Evolutionary conservation across 257 asterid species (phyloP).

Genomic region (Penstemon newberryi): DNA sequence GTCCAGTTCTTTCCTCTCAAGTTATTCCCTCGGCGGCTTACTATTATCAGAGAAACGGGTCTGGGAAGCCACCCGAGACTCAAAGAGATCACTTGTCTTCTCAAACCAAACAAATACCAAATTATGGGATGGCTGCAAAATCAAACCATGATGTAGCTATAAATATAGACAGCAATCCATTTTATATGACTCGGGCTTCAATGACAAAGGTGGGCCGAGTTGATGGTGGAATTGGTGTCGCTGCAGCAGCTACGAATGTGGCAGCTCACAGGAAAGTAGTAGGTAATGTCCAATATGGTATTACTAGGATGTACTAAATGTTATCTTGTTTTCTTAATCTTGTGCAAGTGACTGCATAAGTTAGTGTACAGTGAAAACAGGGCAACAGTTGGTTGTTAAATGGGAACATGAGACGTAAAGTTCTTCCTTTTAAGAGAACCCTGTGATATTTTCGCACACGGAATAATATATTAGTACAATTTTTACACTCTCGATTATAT

Average conservation of each 20-base stretch:
- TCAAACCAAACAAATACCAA: conserved; percentile 50
- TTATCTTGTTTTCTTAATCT: background rate
- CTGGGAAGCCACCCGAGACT: conserved; percentile 37
- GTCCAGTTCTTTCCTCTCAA: conserved; percentile 46
- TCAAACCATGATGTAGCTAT: conserved; percentile 67
- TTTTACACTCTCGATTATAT: too few species aligned
- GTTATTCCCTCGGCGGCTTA: conserved; percentile 36
- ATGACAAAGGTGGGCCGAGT: conserved; percentile 35
- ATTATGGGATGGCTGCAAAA: conserved; percentile 59
- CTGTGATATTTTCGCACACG: too few species aligned
- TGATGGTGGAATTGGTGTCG: conserved; percentile 57
- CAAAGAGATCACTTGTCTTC: conserved; percentile 30
- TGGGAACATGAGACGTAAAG: too few species aligned
- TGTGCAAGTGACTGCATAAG: background rate
- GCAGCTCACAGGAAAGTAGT: too few species aligned
- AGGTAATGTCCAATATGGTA: conserved; percentile 33
- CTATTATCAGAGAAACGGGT: conserved; percentile 38
- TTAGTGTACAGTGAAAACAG: conserved; percentile 38
- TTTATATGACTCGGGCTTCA: conserved; percentile 42
- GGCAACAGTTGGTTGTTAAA: conserved; percentile 8
- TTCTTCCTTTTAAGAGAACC: too few species aligned
- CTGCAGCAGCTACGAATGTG: conserved; percentile 38
- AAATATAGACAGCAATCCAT: conserved; percentile 59
- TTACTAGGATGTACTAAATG: conserved; percentile 45
- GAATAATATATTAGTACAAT: too few species aligned